A percentile compares a stretch with the other conserved stretches of the same genome.
These are phyloP conservation scores for Violaceomyces palustris DNA, from an alignment of 1,284 basidiomycete species.

Conservation along the genomic window DNA sequence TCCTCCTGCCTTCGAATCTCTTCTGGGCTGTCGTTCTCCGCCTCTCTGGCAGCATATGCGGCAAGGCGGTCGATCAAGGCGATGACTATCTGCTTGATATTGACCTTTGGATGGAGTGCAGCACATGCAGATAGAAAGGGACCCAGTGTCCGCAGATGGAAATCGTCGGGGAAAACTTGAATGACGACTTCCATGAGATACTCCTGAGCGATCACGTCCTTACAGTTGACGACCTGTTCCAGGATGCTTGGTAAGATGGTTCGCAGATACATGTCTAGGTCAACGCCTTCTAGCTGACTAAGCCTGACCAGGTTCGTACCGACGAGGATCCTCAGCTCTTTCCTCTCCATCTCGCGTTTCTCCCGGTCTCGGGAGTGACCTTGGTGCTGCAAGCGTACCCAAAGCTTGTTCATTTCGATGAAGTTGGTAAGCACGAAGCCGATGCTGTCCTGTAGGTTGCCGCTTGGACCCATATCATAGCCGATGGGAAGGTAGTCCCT, in stretches of 20 bases:
- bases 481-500: slow-evolving; percentile 50
- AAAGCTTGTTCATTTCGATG: slow-evolving; percentile 53
- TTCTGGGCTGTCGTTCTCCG: slow-evolving; percentile 49
- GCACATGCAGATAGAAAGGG: slow-evolving; percentile 51
- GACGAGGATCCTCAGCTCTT: slow-evolving; percentile 50
- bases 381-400: slow-evolving; percentile 52
- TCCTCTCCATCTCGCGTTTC: slow-evolving; percentile 49
- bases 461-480: slow-evolving; percentile 41
- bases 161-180: slow-evolving; percentile 53
- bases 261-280: slow-evolving; percentile 46
- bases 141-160: slow-evolving; percentile 48
- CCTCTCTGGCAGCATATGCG: slow-evolving; percentile 49
- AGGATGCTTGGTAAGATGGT: slow-evolving; percentile 49
- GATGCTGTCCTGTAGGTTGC: slow-evolving; percentile 49
- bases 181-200: slow-evolving; percentile 53
- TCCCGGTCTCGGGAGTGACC: slow-evolving; percentile 51
- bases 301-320: slow-evolving; percentile 53
- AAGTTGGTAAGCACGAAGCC: slow-evolving; percentile 52
- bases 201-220: slow-evolving; percentile 52
- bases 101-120: slow-evolving; percentile 51
- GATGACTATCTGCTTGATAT: slow-evolving; percentile 52
- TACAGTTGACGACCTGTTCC: slow-evolving; percentile 52
- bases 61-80: slow-evolving; percentile 50
- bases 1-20: slow-evolving; percentile 49
- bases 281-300: slow-evolving; percentile 51